Percentiles rank a stretch among this genome's conserved stretches.
Conservation (phyloP, 176 grass and related monocot genomes). For the Musa schizocarpa region DNA sequence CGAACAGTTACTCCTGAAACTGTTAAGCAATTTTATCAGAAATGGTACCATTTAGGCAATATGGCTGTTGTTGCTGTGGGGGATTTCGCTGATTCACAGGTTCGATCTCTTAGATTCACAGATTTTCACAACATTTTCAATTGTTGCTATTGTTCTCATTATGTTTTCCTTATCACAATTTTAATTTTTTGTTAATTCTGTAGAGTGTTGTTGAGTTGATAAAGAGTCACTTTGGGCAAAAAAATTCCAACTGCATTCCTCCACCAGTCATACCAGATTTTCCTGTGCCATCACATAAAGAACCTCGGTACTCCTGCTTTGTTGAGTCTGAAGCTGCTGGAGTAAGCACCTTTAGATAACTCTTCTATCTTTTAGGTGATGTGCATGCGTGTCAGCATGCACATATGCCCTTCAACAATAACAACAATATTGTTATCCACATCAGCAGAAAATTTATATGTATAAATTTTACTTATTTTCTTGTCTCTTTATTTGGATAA, state of each 20-base stretch:
- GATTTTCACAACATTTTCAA: too few species aligned
- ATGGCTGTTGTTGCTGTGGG: slow-evolving; percentile 96
- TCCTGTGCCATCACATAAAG: slow-evolving; percentile 68
- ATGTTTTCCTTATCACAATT: background rate
- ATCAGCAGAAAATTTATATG: background rate
- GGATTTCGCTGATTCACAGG: slow-evolving; percentile 81
- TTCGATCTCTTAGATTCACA: slow-evolving; percentile 10
- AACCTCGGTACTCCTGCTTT: slow-evolving; percentile 98
- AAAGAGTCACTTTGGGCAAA: slow-evolving; percentile 87
- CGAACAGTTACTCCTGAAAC: slow-evolving; percentile 69
- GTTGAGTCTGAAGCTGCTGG: slow-evolving; percentile 98
- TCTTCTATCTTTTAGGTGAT: background rate
- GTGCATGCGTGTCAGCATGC: background rate
- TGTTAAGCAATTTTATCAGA: slow-evolving; percentile 66
- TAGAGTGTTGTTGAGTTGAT: slow-evolving; percentile 89
- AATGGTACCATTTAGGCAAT: slow-evolving; percentile 96
- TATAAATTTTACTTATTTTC: background rate
- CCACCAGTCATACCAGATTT: slow-evolving; percentile 68
- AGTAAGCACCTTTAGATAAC: slow-evolving; percentile 33
- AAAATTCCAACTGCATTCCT: slow-evolving; percentile 37
- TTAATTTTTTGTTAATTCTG: slow-evolving; percentile 11
- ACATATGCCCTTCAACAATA: background rate
- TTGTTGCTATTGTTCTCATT: background rate
- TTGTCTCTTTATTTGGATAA: slow-evolving; percentile 26
- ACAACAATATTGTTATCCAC: background rate